Evolutionary conservation across 306 rosid genomes (phyloP), one percentile per base, ranked within the genome.

Genomic region (Pterocarpus macrocarpus): DNA sequence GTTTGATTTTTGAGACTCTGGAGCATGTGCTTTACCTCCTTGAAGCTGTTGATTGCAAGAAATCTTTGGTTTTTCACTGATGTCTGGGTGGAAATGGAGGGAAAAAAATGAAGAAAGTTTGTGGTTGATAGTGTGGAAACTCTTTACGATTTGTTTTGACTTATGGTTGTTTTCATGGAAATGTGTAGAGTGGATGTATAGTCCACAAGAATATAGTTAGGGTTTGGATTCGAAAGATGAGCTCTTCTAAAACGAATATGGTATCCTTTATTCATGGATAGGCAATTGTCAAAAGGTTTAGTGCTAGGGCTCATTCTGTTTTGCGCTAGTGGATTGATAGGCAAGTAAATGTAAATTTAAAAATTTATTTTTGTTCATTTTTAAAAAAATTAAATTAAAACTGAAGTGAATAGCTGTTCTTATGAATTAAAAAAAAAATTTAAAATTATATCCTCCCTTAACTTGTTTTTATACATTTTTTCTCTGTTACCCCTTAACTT

Each of bases 151-250:
- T 67, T 62, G 33, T 69, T 53, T 75, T 74, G 79, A 35, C 75
- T 22, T 45, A 9, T 11, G 36, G 17, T 64, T 33, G n/a, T 36
- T 61, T 69, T 58, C n/a, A 1, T 78, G 78, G 55, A 68, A 49
- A 68, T 65, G 38, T 75, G 59, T 73, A 35, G 32, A 15, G 64
- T 30, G 7, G 41, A 16, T 59, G 13, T 71, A 62, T 28, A 16
- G 70, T 50, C 55, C 38, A 35, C 36, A 35, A 32, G 41, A 32
- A 14, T 80, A 69, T 13, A 55, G 55, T 30, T 33, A 2, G 77
- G 69, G 38, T 16, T 72, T 39, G 39, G 44, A 72, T 16, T 57
- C 8, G 79, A 17, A 77, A 65, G 63, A 75, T 59, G 63, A 43
- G 56, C 30, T 79, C 72, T 71, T 76, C 69, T 6, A 32, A 13